phyloP scores from a whole-genome alignment of 2,329 filamentous ascomycete species.

The Nigrospora oryzae region DNA sequence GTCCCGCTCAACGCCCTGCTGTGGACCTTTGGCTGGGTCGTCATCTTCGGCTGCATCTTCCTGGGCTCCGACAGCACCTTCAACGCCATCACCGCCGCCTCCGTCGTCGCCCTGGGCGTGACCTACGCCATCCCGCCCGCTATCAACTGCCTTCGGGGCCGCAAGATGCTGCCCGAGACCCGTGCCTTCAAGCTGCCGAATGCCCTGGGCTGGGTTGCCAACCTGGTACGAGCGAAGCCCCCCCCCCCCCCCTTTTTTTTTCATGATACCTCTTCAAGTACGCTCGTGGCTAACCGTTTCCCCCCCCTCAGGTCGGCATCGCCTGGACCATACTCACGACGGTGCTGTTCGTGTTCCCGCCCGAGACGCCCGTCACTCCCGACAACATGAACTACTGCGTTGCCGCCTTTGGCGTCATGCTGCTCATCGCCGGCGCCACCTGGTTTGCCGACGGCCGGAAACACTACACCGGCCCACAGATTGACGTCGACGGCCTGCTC shows the following conservation, averaged over 20 bases:
- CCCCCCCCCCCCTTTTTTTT: too few relatives aligned
- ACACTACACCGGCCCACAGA: slow-evolving; percentile 30
- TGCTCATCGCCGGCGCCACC: slow-evolving; percentile 31
- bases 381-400: slow-evolving; percentile 59
- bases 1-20: slow-evolving; percentile 60
- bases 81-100: slow-evolving; percentile 62
- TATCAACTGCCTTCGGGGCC: slow-evolving; percentile 59
- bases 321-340: slow-evolving; percentile 62
- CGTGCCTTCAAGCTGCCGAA: slow-evolving; percentile 48
- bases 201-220: slow-evolving; percentile 50
- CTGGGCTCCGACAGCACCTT: slow-evolving; percentile 61
- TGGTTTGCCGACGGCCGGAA: slow-evolving; percentile 43
- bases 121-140: slow-evolving; percentile 68
- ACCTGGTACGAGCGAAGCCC: slow-evolving; percentile 29
- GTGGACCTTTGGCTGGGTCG: slow-evolving; percentile 50
- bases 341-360: slow-evolving; percentile 68
- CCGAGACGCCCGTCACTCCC: slow-evolving; percentile 52
- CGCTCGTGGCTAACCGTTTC: slow-evolving; percentile 22
- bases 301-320: slow-evolving; percentile 45
- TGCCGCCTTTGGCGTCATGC: slow-evolving; percentile 37
- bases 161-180: slow-evolving; percentile 52
- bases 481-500: slow-evolving; percentile 16
- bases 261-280: background rate
- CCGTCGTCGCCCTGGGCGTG: slow-evolving; percentile 63
- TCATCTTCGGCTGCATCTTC: slow-evolving; percentile 63